phyloP scores from a whole-genome alignment of 2,329 filamentous ascomycete species.

The Aureobasidium vineae region DNA sequence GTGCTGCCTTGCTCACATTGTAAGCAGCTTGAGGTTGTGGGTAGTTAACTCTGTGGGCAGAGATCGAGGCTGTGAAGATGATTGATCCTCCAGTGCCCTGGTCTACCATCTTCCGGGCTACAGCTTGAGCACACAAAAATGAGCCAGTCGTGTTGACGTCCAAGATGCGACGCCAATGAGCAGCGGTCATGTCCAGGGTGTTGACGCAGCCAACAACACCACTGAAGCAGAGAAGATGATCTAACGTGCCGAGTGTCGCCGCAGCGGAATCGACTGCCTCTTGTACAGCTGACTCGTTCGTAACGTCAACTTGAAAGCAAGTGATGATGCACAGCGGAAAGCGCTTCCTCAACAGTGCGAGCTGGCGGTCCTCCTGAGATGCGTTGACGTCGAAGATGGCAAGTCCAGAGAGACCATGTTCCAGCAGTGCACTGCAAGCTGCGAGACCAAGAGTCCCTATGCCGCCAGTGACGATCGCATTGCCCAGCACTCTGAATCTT shows the following conservation, averaged over 20 bases:
- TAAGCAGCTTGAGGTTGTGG: conserved; percentile 61
- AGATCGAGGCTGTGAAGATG: conserved; percentile 65
- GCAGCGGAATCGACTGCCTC: conserved; percentile 45
- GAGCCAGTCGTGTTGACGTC: conserved; percentile 71
- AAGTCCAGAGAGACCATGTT: conserved; percentile 62
- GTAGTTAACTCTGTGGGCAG: conserved; percentile 66
- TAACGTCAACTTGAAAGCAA: conserved; percentile 59
- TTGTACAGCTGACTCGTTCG: conserved; percentile 51
- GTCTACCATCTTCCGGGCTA: conserved; percentile 54
- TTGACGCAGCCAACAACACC: conserved; percentile 64
- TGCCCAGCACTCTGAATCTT: conserved; percentile 54
- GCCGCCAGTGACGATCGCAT: conserved; percentile 63
- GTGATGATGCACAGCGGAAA: conserved; percentile 57
- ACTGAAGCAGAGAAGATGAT: conserved; percentile 63
- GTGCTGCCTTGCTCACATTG: conserved; percentile 67
- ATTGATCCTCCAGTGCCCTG: conserved; percentile 58
- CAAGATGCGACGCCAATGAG: conserved; percentile 62
- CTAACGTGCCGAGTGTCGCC: conserved; percentile 51
- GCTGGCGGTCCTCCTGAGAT: conserved; percentile 37
- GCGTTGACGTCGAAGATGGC: conserved; percentile 59
- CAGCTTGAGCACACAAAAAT: conserved; percentile 70
- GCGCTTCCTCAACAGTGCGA: conserved; percentile 45
- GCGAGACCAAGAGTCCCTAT: conserved; percentile 61
- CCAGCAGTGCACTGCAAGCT: conserved; percentile 61
- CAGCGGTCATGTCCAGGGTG: conserved; percentile 57